A percentile compares a stretch with the other conserved stretches of the same genome.
Conservation (phyloP, 768 basidiomycete genomes). For the Hericium rajendrae region DNA sequence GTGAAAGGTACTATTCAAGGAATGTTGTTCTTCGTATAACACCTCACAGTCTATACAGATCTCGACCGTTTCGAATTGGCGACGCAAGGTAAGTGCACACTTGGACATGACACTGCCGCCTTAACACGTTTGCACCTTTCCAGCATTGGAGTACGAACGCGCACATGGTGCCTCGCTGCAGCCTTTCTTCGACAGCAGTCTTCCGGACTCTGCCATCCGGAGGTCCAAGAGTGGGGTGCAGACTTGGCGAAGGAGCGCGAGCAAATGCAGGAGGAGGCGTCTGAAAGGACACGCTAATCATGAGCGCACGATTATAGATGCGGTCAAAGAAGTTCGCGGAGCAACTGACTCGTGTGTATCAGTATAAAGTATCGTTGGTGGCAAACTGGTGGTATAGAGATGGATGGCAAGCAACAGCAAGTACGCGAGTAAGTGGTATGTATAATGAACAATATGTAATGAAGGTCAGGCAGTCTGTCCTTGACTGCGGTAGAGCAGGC, state of each 20-base stretch:
- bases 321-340: too few species aligned
- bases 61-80: conserved; percentile 87
- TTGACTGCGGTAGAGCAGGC: too few species aligned
- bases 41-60: conserved; percentile 48
- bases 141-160: conserved; percentile 69
- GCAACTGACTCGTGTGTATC: too few species aligned
- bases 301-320: too few species aligned
- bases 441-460: too few species aligned
- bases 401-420: too few species aligned
- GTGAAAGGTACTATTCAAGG: conserved; percentile 54
- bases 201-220: conserved; percentile 64
- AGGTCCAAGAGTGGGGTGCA: conserved; percentile 64
- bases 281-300: neutral
- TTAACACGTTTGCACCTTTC: neutral
- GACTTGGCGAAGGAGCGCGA: conserved; percentile 44
- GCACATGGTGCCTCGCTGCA: conserved; percentile 46
- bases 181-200: conserved; percentile 71
- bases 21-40: neutral
- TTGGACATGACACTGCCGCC: neutral
- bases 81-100: conserved; percentile 48
- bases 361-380: neutral
- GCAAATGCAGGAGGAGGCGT: neutral
- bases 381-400: too few species aligned
- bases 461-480: too few species aligned
- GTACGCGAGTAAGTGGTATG: too few species aligned